Conservation (phyloP, 108 stramenopile genomes). For the Nitzschia sp. region DNA sequence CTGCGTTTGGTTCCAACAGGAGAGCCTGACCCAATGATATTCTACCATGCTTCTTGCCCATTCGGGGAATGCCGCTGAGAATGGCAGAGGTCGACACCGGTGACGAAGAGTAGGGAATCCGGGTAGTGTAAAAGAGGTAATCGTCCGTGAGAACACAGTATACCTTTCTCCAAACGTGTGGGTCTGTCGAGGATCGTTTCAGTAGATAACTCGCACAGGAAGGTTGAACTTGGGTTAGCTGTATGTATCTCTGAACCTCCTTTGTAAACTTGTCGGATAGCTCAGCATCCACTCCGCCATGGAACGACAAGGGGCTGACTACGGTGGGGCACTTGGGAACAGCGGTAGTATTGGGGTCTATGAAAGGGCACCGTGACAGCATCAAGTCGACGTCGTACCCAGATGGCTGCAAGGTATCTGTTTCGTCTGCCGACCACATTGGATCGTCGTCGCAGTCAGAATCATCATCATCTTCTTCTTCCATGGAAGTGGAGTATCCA, state of each 20-base stretch:
- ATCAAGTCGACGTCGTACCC: not conserved
- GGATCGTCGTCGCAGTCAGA: slow-evolving; percentile 13
- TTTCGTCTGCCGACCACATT: slow-evolving; percentile 11
- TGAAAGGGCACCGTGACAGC: not conserved
- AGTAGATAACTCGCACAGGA: slow-evolving; percentile 39
- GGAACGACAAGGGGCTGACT: no score
- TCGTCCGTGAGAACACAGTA: slow-evolving; percentile 51
- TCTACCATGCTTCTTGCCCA: slow-evolving; percentile 36
- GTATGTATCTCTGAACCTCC: slow-evolving; percentile 34
- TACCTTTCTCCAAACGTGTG: slow-evolving; percentile 47
- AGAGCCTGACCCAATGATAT: slow-evolving; percentile 40
- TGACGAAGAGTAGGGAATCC: slow-evolving; percentile 19
- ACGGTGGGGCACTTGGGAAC: no score
- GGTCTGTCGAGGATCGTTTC: slow-evolving; percentile 41
- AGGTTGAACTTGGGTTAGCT: slow-evolving; percentile 27
- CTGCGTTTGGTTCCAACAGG: slow-evolving; percentile 38
- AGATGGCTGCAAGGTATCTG: not conserved
- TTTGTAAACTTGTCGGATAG: not conserved
- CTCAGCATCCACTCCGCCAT: no score
- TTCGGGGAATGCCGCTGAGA: not conserved
- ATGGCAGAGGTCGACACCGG: not conserved
- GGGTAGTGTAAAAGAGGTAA: slow-evolving; percentile 48
- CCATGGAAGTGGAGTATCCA: slow-evolving; percentile 54
- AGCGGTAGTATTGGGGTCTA: no score
- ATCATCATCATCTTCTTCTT: slow-evolving; percentile 35